Evolutionary conservation across 306 rosid species (phyloP).

Genomic region (Vigna reflexopilosa): DNA sequence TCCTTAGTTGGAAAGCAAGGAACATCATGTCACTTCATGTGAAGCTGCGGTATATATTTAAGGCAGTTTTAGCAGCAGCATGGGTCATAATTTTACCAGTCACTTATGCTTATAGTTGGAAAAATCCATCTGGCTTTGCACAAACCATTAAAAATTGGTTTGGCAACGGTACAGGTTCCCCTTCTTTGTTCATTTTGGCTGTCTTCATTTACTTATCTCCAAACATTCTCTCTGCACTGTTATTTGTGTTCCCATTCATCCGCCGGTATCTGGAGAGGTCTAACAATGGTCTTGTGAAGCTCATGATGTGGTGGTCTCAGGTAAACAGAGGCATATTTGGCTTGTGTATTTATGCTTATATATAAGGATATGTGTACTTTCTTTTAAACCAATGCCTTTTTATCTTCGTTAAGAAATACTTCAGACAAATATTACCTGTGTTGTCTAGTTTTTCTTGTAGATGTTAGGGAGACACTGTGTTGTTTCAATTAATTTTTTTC

Average conservation of each 20-base stretch:
- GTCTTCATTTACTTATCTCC: slow-evolving; percentile 84
- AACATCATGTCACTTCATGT: slow-evolving; percentile 75
- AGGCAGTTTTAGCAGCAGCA: slow-evolving; percentile 71
- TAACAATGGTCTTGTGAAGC: slow-evolving; percentile 57
- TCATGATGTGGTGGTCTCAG: slow-evolving; percentile 99
- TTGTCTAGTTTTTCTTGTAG: slow-evolving; percentile 9
- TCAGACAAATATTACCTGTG: slow-evolving; percentile 17
- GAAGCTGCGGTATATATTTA: slow-evolving; percentile 81
- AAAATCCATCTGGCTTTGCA: slow-evolving; percentile 81
- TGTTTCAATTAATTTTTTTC: neutral
- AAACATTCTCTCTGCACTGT: slow-evolving; percentile 76
- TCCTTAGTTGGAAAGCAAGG: slow-evolving; percentile 93
- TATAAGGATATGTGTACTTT: slow-evolving; percentile 18
- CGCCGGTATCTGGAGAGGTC: slow-evolving; percentile 86
- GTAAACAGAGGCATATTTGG: slow-evolving; percentile 52
- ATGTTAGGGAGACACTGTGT: slow-evolving; percentile 31
- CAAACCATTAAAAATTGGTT: slow-evolving; percentile 90
- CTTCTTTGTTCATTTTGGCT: slow-evolving; percentile 90
- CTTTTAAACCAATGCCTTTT: slow-evolving; percentile 14
- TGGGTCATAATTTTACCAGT: slow-evolving; percentile 94
- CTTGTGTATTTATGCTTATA: slow-evolving; percentile 17
- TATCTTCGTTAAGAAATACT: slow-evolving; percentile 37
- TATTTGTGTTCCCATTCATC: slow-evolving; percentile 82
- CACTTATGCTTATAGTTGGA: slow-evolving; percentile 89
- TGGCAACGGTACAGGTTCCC: slow-evolving; percentile 84